Percentiles rank a stretch among this genome's conserved stretches.
Evolutionary conservation across 805 yeast species (phyloP).

Genomic region (Kockiozyma suomiensis): DNA sequence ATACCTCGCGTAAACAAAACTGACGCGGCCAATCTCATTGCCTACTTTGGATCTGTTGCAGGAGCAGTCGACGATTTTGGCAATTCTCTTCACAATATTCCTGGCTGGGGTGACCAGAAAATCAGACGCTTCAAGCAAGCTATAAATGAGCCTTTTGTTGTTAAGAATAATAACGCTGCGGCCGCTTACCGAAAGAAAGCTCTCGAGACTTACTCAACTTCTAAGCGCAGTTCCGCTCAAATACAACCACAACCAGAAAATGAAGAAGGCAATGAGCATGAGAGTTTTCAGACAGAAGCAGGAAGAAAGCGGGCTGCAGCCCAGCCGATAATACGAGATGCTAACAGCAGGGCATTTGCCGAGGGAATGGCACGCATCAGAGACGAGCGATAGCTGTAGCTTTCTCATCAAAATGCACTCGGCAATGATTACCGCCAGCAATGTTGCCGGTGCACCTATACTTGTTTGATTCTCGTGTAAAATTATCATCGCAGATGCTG

Average conservation of each 20-base stretch:
- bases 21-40: constrained; percentile 42
- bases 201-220: background rate
- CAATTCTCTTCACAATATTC: constrained; percentile 34
- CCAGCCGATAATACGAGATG: background rate
- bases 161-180: background rate
- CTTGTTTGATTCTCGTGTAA: no score
- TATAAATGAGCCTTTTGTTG: constrained; percentile 37
- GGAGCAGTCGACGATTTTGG: constrained; percentile 40
- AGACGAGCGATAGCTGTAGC: background rate
- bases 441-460: no score
- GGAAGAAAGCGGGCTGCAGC: constrained; percentile 3
- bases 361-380: constrained; percentile 11
- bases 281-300: background rate
- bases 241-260: background rate
- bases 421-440: no score
- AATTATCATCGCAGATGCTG: no score
- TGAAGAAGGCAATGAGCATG: background rate
- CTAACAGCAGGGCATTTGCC: constrained; percentile 6
- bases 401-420: background rate
- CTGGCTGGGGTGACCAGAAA: constrained; percentile 45
- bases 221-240: background rate
- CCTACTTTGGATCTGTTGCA: constrained; percentile 41
- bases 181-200: constrained; percentile 6
- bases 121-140: constrained; percentile 37
- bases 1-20: constrained; percentile 46